Base-by-base conservation (phyloP, 164 flowering plant species). In the Vitis amurensis region DNA sequence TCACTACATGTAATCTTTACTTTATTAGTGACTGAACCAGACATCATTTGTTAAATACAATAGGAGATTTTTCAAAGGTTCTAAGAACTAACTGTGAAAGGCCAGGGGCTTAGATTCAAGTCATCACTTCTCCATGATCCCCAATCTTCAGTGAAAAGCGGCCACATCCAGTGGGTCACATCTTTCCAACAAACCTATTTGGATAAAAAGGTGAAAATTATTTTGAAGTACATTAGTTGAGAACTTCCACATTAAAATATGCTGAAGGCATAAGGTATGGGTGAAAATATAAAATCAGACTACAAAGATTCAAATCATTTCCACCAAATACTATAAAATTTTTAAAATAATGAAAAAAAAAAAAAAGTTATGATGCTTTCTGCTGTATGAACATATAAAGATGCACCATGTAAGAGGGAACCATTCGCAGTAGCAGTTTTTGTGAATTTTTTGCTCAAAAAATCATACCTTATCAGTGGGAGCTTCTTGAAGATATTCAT, bases 131-230 rank as follows among this genome's bases (percentile, higher is more conserved):
- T 83, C 97, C 97, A 93, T 3, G 80, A 83, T 66, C 89, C 98
- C 98, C 97, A 92, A 71, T 79, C 84, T 73, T 92, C 97, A 19
- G 88, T 83, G 77, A 91, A 95, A 77, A 93, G 93, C 64, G 99
- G 98, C 99, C 99, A 95, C 96, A 94, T 89, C 99, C 99, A 94
- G 67, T 94, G 99, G 64, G 77, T 80, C 27, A 94, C 92, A 83
- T 95, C 99, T 66, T 82, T 83, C 99, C 98, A 95, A 61, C 88
- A 78, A 67, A 88, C 88, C 97, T 92, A 78, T 37, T 60, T 50
- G 68, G 50, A 59, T 15, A 72, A 3, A 59, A 74, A 51, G 64
- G 64, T 62, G 53, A 75, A 71, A 48, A 64, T 10, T 52, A 59
- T 16, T 5, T n/a, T 59, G 49, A 58, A 23, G 48, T 48, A 63